Evolutionary conservation across 106 monocot species (phyloP).

Genomic region (Apostasia shenzhenica): DNA sequence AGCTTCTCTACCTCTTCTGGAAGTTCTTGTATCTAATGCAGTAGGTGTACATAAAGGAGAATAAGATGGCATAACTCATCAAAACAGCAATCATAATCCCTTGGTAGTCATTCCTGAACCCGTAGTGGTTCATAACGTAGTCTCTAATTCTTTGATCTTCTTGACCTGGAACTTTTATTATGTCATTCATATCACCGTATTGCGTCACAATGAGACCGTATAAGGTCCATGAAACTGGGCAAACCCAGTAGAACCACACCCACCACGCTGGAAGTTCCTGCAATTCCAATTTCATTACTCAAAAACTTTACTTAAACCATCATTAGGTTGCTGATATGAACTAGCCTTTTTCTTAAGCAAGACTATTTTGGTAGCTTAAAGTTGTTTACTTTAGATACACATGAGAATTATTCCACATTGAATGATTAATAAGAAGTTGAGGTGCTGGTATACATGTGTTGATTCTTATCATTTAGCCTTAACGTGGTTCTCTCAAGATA

Average conservation of each 20-base stretch:
- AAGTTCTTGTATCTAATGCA: constrained; percentile 63
- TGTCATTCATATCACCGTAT: constrained; percentile 51
- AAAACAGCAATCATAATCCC: constrained; percentile 42
- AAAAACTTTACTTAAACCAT: too few species aligned
- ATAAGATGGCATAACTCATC: constrained; percentile 44
- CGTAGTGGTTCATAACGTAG: constrained; percentile 46
- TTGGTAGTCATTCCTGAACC: constrained; percentile 45
- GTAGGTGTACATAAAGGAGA: constrained; percentile 53
- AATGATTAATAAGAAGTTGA: too few species aligned
- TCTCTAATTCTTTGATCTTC: constrained; percentile 19
- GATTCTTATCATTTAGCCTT: too few species aligned
- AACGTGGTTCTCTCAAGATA: too few species aligned
- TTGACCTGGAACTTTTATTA: constrained; percentile 32
- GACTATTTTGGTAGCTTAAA: too few species aligned
- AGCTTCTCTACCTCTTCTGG: constrained; percentile 39
- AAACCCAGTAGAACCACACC: constrained; percentile 80
- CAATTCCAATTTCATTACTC: not conserved
- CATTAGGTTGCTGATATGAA: too few species aligned
- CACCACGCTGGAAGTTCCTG: constrained; percentile 74
- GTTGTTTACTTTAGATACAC: too few species aligned
- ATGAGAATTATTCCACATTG: too few species aligned
- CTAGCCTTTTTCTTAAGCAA: too few species aligned
- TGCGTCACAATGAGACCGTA: constrained; percentile 71
- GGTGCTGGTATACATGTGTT: too few species aligned
- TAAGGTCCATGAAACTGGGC: constrained; percentile 64